These are phyloP conservation scores for Euphrasia arctica DNA, from an alignment of 305 asterid genomes.

Conservation along the genomic window DNA sequence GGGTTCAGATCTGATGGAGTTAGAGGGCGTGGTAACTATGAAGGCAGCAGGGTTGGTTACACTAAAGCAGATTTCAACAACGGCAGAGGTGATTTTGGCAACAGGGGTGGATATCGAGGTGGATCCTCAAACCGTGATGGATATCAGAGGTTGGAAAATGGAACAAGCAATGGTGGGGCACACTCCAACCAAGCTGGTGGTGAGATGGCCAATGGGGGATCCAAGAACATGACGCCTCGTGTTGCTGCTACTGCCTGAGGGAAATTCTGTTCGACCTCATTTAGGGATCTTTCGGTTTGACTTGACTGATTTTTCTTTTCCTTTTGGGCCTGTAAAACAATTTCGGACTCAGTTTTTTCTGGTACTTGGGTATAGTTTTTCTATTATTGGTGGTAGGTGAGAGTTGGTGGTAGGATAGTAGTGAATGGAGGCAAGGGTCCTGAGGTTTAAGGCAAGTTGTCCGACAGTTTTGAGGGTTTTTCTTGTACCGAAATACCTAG, in stretches of 20 bases:
- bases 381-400: conserved; percentile 21
- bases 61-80: conserved; percentile 47
- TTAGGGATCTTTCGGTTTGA: not conserved
- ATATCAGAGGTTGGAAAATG: conserved; percentile 47
- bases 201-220: conserved; percentile 47
- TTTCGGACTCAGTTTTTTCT: conserved; percentile 17
- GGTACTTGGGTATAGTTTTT: conserved; percentile 33
- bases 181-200: conserved; percentile 49
- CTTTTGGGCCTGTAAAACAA: conserved; percentile 19
- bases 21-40: conserved; percentile 61
- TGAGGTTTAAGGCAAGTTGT: too few species aligned
- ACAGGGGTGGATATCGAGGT: conserved; percentile 52
- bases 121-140: conserved; percentile 65
- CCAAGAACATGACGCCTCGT: conserved; percentile 40
- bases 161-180: conserved; percentile 44
- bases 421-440: too few species aligned
- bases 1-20: conserved; percentile 59
- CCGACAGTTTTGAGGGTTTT: too few species aligned
- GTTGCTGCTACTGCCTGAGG: conserved; percentile 54
- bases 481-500: too few species aligned
- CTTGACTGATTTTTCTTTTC: conserved; percentile 15
- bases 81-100: conserved; percentile 36
- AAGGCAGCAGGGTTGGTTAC: conserved; percentile 53
- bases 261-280: conserved; percentile 22
- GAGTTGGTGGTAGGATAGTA: not conserved